A percentile compares a stretch with the other conserved stretches of the same genome.
Conservation (phyloP, 116 monocot species). For the Papilionanthe hybrid region DNA sequence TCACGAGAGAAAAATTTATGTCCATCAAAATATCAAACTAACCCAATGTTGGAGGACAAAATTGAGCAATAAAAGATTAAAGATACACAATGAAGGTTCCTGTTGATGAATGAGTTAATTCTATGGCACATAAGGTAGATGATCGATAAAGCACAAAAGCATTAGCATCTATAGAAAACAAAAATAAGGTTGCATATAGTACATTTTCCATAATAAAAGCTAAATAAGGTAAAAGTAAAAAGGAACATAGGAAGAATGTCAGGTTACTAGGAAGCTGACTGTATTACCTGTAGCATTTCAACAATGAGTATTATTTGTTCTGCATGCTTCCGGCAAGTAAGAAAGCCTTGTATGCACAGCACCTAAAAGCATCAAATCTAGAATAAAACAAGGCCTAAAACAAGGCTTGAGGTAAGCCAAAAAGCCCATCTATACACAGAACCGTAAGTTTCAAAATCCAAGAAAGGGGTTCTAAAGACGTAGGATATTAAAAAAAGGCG, state of each 20-base stretch:
- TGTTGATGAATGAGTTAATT: neutral
- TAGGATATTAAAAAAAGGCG: neutral
- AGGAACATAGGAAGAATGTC: neutral
- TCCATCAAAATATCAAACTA: neutral
- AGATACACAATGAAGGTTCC: neutral
- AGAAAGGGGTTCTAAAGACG: neutral
- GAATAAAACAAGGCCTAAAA: neutral
- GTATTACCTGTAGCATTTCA: conserved; percentile 90
- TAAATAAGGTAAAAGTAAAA: neutral
- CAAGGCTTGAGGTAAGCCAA: neutral
- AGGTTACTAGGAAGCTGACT: neutral
- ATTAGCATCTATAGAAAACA: neutral
- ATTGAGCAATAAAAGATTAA: neutral
- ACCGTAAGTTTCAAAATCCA: neutral
- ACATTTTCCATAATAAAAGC: neutral
- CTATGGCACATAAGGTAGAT: neutral
- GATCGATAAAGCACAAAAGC: neutral
- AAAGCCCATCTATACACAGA: neutral
- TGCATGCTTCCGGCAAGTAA: conserved; percentile 96
- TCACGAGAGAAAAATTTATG: too few species aligned
- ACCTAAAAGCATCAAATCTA: conserved; percentile 40
- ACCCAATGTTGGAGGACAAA: neutral
- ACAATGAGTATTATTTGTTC: conserved; percentile 96
- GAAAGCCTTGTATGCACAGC: conserved; percentile 97
- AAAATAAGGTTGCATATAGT: neutral